Conservation (phyloP, 75 land plant genomes). For the Azolla pinnata region DNA sequence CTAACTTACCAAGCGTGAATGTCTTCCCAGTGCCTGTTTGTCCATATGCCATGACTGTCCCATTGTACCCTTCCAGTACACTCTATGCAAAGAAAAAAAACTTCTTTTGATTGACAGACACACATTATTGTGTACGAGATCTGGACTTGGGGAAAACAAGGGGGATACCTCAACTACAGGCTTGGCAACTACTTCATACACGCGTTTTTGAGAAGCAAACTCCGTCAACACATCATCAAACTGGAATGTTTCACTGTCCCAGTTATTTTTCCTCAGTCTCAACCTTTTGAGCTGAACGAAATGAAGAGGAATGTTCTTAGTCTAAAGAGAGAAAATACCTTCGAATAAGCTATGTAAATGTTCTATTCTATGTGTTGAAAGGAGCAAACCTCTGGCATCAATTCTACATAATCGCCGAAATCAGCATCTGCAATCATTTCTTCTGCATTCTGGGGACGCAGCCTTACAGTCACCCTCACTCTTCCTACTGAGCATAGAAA, state of each 20-base stretch:
- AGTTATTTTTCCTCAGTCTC: constrained; percentile 46
- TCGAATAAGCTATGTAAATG: too few species aligned
- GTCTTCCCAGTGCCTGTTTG: constrained; percentile 99
- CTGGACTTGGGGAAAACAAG: background rate
- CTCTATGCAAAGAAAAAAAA: constrained; percentile 61
- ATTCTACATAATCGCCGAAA: constrained; percentile 80
- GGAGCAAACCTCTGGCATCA: too few species aligned
- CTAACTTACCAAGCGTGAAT: constrained; percentile 85
- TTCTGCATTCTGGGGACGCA: constrained; percentile 75
- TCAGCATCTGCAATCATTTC: constrained; percentile 75
- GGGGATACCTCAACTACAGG: constrained; percentile 51
- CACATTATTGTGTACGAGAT: too few species aligned
- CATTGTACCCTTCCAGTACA: constrained; percentile 97
- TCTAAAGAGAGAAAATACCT: too few species aligned
- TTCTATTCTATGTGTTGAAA: too few species aligned
- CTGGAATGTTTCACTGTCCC: constrained; percentile 48
- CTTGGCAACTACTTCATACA: constrained; percentile 60
- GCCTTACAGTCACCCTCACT: constrained; percentile 75
- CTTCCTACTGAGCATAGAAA: constrained; percentile 31
- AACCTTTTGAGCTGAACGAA: constrained; percentile 41
- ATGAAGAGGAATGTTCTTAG: background rate
- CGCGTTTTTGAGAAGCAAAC: constrained; percentile 51
- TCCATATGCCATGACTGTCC: constrained; percentile 99
- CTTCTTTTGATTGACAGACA: too few species aligned
- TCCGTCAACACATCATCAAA: constrained; percentile 61